Conservation (phyloP, 129 eudicot species). For the Tagetes patula region DNA sequence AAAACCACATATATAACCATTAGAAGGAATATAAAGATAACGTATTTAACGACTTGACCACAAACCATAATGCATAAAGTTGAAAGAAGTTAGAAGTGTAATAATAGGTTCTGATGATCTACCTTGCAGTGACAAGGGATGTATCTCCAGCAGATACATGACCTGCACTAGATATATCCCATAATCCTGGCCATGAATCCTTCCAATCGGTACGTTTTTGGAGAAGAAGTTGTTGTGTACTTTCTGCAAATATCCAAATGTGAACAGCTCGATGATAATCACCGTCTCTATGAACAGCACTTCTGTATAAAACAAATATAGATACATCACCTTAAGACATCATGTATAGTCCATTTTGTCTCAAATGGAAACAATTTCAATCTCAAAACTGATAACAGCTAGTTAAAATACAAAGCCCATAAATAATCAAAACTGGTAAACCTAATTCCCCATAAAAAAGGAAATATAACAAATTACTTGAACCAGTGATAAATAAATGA, state of each 20-base stretch:
- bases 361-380: slow-evolving; percentile 9
- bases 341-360: neutral
- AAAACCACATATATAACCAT: neutral
- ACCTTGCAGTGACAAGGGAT: slow-evolving; percentile 85
- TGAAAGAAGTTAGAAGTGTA: neutral
- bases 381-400: slow-evolving; percentile 2
- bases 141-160: slow-evolving; percentile 96
- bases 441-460: neutral
- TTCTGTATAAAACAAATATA: slow-evolving; percentile 39
- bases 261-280: slow-evolving; percentile 95
- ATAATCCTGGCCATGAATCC: slow-evolving; percentile 91
- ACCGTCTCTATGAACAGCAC: slow-evolving; percentile 91
- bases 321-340: neutral
- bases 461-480: neutral
- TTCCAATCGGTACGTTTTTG: slow-evolving; percentile 78
- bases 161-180: slow-evolving; percentile 99
- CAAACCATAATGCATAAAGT: slow-evolving; percentile 7
- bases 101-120: neutral
- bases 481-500: neutral
- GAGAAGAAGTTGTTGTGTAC: slow-evolving; percentile 78
- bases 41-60: neutral
- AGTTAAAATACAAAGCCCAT: neutral
- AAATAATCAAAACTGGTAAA: neutral
- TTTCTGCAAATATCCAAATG: slow-evolving; percentile 91
- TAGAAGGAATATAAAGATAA: neutral